Base-by-base conservation (phyloP, 306 rosid species). In the Castanopsis chinensis region DNA sequence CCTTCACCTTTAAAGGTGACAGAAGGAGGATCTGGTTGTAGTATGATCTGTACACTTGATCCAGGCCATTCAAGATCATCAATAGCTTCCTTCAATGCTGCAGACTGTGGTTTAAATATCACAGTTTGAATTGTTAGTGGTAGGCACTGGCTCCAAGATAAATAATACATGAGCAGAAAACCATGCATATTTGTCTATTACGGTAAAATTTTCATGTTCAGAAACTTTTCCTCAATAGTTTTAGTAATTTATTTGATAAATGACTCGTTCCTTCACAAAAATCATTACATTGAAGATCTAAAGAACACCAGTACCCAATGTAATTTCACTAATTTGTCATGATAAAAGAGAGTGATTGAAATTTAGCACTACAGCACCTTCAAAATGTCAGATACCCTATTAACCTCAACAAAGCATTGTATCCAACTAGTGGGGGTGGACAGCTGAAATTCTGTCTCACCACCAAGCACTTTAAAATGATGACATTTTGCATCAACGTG, bases 41-140 rank as follows among this genome's bases (percentile, higher is more conserved):
- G 79, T 74, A 68, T 82, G 74, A 94, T 87, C 83, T 88, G 93
- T 84, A 94, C 86, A 85, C 95, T 94, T 70, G 98, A 89, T 55
- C 98, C 98, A 65, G 97, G 98, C 97, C 97, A 92, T 80, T 94
- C 97, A 73, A 94, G 98, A 92, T 94, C 97, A 78, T 94, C 98
- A 75, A 94, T 87, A 49, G 97, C 98, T 85, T 94, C 98, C 85
- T 94, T 92, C 69, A 94, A 83, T 25, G 89, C 93, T 78, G 95
- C 95, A 76, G 97, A 91, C 99, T 94, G 83, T 32, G 58, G 83
- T 67, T 45, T 28, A 64, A 72, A 83, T 71, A 72, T n/a, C 83
- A 72, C 12, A 59, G 81, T 55, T 71, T 69, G 78, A 58, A 75
- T 63, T 25, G 63, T 76, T 69, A 70, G 79, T 17, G 59, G 81